Base-by-base conservation (phyloP, 1,284 basidiomycete genomes). In the Sparassis latifolia region DNA sequence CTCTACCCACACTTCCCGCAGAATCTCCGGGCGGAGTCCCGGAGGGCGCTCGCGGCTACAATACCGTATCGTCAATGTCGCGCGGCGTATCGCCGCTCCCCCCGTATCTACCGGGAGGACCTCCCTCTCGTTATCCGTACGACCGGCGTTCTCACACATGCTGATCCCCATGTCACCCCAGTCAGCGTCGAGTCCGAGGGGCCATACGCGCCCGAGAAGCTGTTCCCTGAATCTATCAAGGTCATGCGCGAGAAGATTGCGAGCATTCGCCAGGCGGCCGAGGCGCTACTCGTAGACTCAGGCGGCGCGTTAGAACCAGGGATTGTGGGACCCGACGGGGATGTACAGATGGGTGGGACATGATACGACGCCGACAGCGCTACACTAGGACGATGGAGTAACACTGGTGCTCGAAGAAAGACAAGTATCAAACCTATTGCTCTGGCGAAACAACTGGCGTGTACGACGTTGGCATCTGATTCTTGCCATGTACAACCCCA, bases 101-200 rank as follows among this genome's bases (percentile, higher is more conserved):
- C 20, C 20, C 20, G 20, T 20, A 20, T 20, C 20, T 20, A 20
- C 1, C 20, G 20, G 20, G 20, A 20, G 20, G 20, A 20, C 20
- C 20, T 20, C 20, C 20, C 20, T 20, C 20, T 20, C 20, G 20
- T 20, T 20, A 20, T 20, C 20, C 20, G 20, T 20, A 20, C 40
- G 40, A 28, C 20, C 40, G 40, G 9, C 20, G 28, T 27, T 50
- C 38, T 44, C 44, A 44, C 42, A 31, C 31, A 35, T 42, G 49
- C 6, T 55, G 38, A 44, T 33, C 31, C 20, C 20, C 20, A 31
- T 41, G 10, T 39, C 33, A 31, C 45, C 52, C 3, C 58, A 96
- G 93, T 92, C 74, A 89, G 82, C 55, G 77, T 98, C 48, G 94
- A 98, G 69, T 92, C 91, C 0, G 90, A 94, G 56, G 88, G 94